These are phyloP conservation scores for Pythium rishiriense DNA, from an alignment of 352 stramenopile genomes.

Conservation along the genomic window DNA sequence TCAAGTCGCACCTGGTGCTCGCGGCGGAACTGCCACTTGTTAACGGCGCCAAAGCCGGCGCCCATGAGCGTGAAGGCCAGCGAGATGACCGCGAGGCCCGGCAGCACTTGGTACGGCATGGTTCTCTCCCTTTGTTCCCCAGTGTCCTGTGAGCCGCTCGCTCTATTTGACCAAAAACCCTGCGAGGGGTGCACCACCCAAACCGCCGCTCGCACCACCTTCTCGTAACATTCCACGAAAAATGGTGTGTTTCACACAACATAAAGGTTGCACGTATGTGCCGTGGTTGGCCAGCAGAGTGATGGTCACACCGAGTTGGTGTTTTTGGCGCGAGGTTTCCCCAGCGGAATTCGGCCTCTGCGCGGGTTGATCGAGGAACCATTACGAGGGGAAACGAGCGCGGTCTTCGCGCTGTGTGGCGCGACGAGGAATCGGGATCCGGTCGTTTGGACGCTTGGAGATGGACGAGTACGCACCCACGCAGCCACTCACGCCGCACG, in stretches of 20 bases:
- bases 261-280: not conserved
- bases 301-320: constrained; percentile 8
- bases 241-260: constrained; percentile 12
- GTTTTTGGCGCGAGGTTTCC: constrained; percentile 17
- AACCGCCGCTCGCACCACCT: constrained; percentile 25
- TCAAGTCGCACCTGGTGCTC: constrained; percentile 59
- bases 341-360: constrained; percentile 10
- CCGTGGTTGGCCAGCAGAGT: constrained; percentile 10
- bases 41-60: constrained; percentile 65
- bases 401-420: not conserved
- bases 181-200: constrained; percentile 24
- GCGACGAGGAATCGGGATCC: not conserved
- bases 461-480: not conserved
- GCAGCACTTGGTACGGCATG: constrained; percentile 88
- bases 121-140: constrained; percentile 15
- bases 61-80: constrained; percentile 80
- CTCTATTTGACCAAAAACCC: constrained; percentile 4
- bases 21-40: constrained; percentile 70
- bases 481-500: not conserved
- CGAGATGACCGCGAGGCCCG: constrained; percentile 75
- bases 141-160: constrained; percentile 16
- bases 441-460: not conserved
- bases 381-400: constrained; percentile 7
- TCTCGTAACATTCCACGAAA: constrained; percentile 18
- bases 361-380: not conserved